Percentiles rank a stretch among this genome's conserved stretches.
Conservation (phyloP, 495 filamentous ascomycete genomes). For the Polyplosphaeria fusca region DNA sequence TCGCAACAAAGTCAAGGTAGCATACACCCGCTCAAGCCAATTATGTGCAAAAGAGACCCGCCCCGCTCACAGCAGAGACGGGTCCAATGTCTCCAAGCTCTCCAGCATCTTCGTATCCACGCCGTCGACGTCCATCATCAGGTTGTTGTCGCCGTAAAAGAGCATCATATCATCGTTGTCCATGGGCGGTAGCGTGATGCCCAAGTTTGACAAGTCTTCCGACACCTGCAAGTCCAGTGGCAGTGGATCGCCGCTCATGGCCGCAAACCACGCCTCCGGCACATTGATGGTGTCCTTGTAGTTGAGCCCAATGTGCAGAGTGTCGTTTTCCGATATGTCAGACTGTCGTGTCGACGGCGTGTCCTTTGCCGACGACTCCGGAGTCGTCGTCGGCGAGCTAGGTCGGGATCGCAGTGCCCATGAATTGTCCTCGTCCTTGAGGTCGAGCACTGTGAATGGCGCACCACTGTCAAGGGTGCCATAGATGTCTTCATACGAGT, state of each 20-base stretch:
- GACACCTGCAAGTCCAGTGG: constrained; percentile 21
- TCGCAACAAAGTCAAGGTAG: no score
- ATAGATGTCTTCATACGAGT: constrained; percentile 19
- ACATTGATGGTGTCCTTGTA: constrained; percentile 19
- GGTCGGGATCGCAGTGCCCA: constrained; percentile 23
- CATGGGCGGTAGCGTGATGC: constrained; percentile 15
- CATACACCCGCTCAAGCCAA: no score
- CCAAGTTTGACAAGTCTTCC: constrained; percentile 18
- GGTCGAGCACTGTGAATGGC: constrained; percentile 17
- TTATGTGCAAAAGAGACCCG: neutral
- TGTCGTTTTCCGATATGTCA: constrained; percentile 34
- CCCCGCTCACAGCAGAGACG: neutral
- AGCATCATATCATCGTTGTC: constrained; percentile 27
- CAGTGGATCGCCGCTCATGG: constrained; percentile 4
- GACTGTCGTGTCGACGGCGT: constrained; percentile 23
- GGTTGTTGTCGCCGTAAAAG: constrained; percentile 16
- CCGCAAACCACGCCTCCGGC: constrained; percentile 18
- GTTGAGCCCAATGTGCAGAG: constrained; percentile 23
- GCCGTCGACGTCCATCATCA: constrained; percentile 13
- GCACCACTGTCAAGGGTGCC: constrained; percentile 14
- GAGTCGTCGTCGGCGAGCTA: constrained; percentile 19
- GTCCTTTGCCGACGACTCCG: constrained; percentile 26
- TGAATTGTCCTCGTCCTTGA: constrained; percentile 29
- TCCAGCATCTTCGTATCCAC: constrained; percentile 3
- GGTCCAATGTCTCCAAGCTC: neutral